Evolutionary conservation across 129 eudicot genomes (phyloP).

Genomic region (Artemisia annua): DNA sequence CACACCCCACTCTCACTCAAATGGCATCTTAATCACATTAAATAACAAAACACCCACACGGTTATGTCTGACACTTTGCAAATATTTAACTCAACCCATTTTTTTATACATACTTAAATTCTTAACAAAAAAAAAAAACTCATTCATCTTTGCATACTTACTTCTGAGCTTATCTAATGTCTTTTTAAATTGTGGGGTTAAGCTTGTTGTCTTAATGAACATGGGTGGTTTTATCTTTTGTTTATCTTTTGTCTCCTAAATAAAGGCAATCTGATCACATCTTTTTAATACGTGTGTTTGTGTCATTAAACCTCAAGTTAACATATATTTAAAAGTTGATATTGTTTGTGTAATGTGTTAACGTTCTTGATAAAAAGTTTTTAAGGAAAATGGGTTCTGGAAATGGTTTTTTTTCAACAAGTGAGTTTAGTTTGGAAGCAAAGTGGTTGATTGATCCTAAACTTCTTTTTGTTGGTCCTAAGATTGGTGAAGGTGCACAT

Average conservation of each 20-base stretch:
- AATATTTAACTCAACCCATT: slow-evolving; percentile 26
- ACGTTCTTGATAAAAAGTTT: slow-evolving; percentile 32
- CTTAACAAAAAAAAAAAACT: slow-evolving; percentile 1
- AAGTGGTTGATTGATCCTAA: slow-evolving; percentile 96
- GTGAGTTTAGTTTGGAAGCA: slow-evolving; percentile 69
- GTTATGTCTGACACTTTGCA: slow-evolving; percentile 31
- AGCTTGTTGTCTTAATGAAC: slow-evolving; percentile 32
- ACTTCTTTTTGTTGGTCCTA: slow-evolving; percentile 89
- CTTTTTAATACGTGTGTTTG: slow-evolving; percentile 20
- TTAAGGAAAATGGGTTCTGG: slow-evolving; percentile 70
- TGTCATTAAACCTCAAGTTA: not conserved
- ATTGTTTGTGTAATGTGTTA: slow-evolving; percentile 19
- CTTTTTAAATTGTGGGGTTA: slow-evolving; percentile 32
- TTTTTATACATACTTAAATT: not conserved
- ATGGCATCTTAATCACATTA: slow-evolving; percentile 22
- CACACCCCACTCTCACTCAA: not conserved
- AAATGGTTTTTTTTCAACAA: slow-evolving; percentile 51
- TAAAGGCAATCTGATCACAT: slow-evolving; percentile 34
- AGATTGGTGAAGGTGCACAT: slow-evolving; percentile 97
- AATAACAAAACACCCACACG: slow-evolving; percentile 28
- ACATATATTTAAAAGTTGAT: not conserved
- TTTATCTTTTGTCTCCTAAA: slow-evolving; percentile 35
- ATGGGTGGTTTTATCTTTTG: slow-evolving; percentile 37
- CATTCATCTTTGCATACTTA: slow-evolving; percentile 20
- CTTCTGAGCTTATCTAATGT: slow-evolving; percentile 4